These are phyloP conservation scores for Rhizopogon roseolus DNA, from an alignment of 768 basidiomycete species.

Conservation along the genomic window DNA sequence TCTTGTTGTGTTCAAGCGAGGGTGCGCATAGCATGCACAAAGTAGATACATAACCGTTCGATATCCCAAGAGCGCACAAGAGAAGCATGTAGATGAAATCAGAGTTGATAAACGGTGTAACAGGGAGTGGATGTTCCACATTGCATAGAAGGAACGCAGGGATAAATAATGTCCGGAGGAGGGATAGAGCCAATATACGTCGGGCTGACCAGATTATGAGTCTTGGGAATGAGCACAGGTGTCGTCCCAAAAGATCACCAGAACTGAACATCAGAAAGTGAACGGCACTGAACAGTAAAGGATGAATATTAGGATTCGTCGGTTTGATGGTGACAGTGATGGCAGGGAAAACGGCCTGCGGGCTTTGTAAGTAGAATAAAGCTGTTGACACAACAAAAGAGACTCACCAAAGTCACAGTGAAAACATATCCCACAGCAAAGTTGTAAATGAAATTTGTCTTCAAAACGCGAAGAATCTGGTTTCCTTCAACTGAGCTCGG, in stretches of 20 bases:
- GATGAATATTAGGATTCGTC: slow-evolving; percentile 61
- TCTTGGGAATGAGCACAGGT: slow-evolving; percentile 58
- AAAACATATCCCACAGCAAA: slow-evolving; percentile 75
- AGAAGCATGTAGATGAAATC: slow-evolving; percentile 74
- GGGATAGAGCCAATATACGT: slow-evolving; percentile 56
- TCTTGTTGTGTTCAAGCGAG: slow-evolving; percentile 74
- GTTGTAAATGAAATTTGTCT: slow-evolving; percentile 65
- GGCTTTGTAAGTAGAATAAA: slow-evolving; percentile 4
- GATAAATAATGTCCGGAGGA: slow-evolving; percentile 75
- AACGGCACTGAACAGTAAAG: slow-evolving; percentile 74
- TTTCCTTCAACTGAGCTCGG: slow-evolving; percentile 19
- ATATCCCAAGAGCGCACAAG: slow-evolving; percentile 66
- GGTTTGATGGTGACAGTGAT: slow-evolving; percentile 76
- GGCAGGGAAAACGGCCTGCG: slow-evolving; percentile 80
- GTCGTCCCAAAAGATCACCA: slow-evolving; percentile 70
- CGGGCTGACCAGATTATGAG: slow-evolving; percentile 67
- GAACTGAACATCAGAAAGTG: slow-evolving; percentile 76
- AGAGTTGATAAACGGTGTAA: slow-evolving; percentile 59
- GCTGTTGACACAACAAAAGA: not conserved
- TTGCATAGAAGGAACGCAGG: slow-evolving; percentile 90
- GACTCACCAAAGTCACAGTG: slow-evolving; percentile 71
- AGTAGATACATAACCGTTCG: slow-evolving; percentile 79
- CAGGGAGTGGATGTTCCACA: slow-evolving; percentile 41
- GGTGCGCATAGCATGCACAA: slow-evolving; percentile 80
- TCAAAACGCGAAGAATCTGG: slow-evolving; percentile 49